Evolutionary conservation across 441 rosid genomes (phyloP), one percentile per base, ranked within the genome.

Genomic region (Eutrema salsugineum): DNA sequence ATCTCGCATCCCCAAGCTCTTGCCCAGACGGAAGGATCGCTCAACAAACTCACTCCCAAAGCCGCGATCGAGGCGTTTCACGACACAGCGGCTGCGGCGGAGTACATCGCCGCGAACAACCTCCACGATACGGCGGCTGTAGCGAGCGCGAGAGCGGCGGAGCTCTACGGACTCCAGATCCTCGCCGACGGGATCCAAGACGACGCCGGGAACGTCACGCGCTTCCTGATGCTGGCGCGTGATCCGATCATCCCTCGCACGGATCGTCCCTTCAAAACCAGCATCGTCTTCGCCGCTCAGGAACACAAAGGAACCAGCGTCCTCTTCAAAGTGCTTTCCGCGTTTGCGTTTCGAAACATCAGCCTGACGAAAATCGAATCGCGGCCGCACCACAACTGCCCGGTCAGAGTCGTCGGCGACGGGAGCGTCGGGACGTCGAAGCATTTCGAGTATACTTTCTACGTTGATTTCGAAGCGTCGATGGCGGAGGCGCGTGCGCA

Each of bases 1-100:
- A 91, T 94, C 28, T 91, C 97, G 1, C 99, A 94, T 75, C 99
- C 97, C 0, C 99, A 94, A 70, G 99, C 99, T 6, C 89, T 94
- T 15, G 72, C 99, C 8, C 99, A 94, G 78, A 87, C 97, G 59
- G 99, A 94, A 77, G 84, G 79, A 77, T 92, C 97, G 0, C 86
- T 94, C 49, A 89, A 87, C 46, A 91, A 88, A 56, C 84, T 94
- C 38, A 93, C 96, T 7, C 89, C 91, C 6, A 86, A 76, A 8
- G 97, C 85, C 15, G 84, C 87, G 16, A 86, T 96, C 1, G 99
- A 94, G 75, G 98, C 99, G 10, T 90, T 94, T 5, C 97, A 94
- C 63, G 99, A 94, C 64, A 94, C 99, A 0, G 99, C 99, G 3
- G 97, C 96, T 5, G 97, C 99, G 1, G 99, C 99, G 0, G 97